Conservation (phyloP, 2,329 filamentous ascomycete genomes). For the Aspergillus latus region DNA sequence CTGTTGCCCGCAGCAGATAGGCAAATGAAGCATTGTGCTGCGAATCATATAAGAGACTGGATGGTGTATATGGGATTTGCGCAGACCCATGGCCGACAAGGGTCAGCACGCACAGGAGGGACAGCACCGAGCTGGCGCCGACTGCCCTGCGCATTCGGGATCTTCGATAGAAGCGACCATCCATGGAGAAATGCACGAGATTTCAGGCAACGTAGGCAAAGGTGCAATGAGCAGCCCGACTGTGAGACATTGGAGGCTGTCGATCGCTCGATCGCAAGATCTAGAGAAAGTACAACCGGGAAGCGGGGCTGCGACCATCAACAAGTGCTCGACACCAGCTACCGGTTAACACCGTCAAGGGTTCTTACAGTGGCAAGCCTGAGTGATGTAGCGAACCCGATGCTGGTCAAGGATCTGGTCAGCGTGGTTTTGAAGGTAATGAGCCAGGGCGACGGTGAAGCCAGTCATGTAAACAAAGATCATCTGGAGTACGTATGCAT, state of each 20-base stretch:
- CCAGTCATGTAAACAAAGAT: conserved; percentile 14
- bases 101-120: conserved; percentile 23
- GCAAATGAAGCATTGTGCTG: conserved; percentile 54
- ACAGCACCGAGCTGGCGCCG: conserved; percentile 13
- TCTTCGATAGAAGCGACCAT: conserved; percentile 16
- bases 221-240: conserved; percentile 10
- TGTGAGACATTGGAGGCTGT: conserved; percentile 18
- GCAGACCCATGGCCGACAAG: conserved; percentile 28
- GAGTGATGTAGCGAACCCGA: background rate
- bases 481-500: conserved; percentile 7
- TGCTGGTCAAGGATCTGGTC: background rate
- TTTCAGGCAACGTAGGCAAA: conserved; percentile 7
- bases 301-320: conserved; percentile 14
- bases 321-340: background rate
- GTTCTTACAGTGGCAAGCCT: background rate
- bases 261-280: conserved; percentile 18
- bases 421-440: conserved; percentile 2
- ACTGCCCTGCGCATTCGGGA: conserved; percentile 18
- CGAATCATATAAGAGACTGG: conserved; percentile 64
- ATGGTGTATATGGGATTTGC: conserved; percentile 73
- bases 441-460: background rate
- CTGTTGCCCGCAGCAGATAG: conserved; percentile 67
- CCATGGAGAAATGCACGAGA: conserved; percentile 17
- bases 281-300: conserved; percentile 15
- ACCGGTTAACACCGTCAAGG: background rate